phyloP scores from a whole-genome alignment of 208 protist species.

The Naegleria lovaniensis region DNA sequence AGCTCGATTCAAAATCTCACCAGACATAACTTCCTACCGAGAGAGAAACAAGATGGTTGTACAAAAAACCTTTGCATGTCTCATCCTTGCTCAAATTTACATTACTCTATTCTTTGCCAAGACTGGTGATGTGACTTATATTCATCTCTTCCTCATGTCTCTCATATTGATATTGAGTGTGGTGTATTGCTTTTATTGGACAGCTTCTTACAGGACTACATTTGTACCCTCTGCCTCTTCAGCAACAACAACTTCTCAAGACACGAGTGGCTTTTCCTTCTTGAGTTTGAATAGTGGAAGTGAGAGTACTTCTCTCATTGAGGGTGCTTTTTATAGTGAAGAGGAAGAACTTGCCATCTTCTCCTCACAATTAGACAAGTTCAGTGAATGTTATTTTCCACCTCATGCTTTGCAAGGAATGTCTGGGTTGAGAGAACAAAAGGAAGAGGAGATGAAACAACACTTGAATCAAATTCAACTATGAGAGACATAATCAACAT shows the following conservation, averaged over 20 bases:
- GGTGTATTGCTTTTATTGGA: slow-evolving; percentile 10
- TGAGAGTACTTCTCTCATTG: neutral
- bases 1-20: neutral
- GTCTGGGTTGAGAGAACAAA: neutral
- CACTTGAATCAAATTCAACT: no score
- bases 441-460: neutral
- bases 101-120: neutral
- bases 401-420: neutral
- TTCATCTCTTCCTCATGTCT: neutral
- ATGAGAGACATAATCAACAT: no score
- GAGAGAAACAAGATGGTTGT: neutral
- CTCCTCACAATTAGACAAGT: neutral
- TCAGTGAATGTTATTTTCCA: neutral
- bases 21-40: neutral
- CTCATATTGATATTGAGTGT: neutral
- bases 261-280: neutral
- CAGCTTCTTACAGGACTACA: neutral
- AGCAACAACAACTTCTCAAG: no score
- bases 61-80: neutral
- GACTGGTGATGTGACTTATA: neutral
- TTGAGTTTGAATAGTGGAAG: neutral
- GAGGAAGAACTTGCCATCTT: neutral
- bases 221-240: neutral
- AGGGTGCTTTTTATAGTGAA: neutral
- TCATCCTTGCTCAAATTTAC: neutral